Base-by-base conservation (phyloP, 257 asterid species). In the Gentiana straminea region DNA sequence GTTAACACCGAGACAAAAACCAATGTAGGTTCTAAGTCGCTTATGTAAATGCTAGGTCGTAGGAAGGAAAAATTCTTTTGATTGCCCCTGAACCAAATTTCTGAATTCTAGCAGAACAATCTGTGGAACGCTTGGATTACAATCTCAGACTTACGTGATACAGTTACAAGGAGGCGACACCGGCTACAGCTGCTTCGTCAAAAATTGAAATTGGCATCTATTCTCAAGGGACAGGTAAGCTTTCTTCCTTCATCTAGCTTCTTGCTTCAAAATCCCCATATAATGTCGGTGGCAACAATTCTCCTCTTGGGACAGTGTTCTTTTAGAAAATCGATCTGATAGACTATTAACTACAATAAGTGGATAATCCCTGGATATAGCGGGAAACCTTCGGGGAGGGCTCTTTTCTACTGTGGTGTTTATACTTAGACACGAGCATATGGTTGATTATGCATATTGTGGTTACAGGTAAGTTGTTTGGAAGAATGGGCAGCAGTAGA, bases 71-170 rank as follows among this genome's bases (percentile, higher is more conserved):
- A 24, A 24, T 24, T 24, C 24, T 24, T 24, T 24, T 24, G 24
- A 24, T 24, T 24, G 24, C 24, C 24, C 24, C 46, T 41, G 46
- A 41, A 41, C 46, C 9, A 10, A 41, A 1, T 41, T 44, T 67
- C 8, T 49, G 36, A 61, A 59, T 53, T 66, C 49, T 65, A 53
- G 69, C 86, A 91, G 98, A 87, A 78, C 74, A 73, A 75, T 67
- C 81, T 91, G 51, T 86, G 98, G 98, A 84, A 84, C 50, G 96
- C 96, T 7, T 84, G 95, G 96, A 91, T 91, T 75, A 82, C 86
- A 64, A 86, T 87, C 69, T 91, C 96, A 53, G 89, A 86, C 71
- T 73, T 86, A 41, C 87, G 98, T 13, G 98, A 86, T 59, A 74
- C 85, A 34, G 91, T 91, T 79, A 82, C 98, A 61, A 91, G 81